phyloP scores from a whole-genome alignment of 129 eudicot genomes.

The Gnaphalium uliginosum region DNA sequence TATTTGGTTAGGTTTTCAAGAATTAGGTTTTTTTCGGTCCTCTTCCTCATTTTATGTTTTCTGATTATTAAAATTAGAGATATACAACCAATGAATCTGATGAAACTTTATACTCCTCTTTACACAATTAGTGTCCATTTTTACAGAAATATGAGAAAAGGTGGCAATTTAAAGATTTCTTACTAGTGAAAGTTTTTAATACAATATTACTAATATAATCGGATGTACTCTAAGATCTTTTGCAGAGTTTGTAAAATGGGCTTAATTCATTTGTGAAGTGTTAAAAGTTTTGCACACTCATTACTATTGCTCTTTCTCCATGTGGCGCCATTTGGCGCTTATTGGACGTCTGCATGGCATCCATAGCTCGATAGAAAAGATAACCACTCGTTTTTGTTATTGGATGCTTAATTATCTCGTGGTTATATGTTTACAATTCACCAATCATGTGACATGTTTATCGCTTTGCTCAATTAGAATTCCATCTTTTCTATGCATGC shows the following conservation, averaged over 20 bases:
- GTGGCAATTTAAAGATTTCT: neutral
- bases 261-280: neutral
- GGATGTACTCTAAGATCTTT: constrained; percentile 8
- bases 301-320: no score
- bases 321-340: no score
- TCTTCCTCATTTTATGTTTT: no score
- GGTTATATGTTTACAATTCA: neutral
- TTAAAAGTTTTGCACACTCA: neutral
- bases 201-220: neutral
- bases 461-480: no score
- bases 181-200: neutral
- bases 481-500: no score
- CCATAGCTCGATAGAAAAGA: no score
- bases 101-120: neutral
- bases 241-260: constrained; percentile 4
- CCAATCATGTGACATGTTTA: neutral
- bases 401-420: neutral
- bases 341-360: no score
- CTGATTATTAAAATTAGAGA: neutral
- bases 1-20: neutral
- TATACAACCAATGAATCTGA: constrained; percentile 7
- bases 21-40: neutral
- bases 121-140: neutral
- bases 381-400: neutral
- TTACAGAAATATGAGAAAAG: neutral